These are phyloP conservation scores for Pleurotus djamor DNA, from an alignment of 768 basidiomycete genomes.

Conservation along the genomic window DNA sequence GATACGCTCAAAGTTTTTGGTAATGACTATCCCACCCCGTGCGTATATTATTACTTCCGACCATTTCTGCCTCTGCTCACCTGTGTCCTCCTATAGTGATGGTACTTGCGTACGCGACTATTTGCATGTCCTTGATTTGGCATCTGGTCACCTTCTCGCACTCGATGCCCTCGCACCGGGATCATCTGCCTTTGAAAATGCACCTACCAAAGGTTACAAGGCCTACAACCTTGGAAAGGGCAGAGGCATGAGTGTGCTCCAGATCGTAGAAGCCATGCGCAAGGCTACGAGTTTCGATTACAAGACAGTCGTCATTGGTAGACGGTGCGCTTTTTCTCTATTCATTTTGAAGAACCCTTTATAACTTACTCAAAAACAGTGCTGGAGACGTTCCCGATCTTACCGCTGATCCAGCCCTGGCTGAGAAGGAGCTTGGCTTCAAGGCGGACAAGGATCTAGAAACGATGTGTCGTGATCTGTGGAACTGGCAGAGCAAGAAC, in stretches of 20 bases:
- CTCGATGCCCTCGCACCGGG: slow-evolving; percentile 65
- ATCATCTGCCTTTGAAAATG: slow-evolving; percentile 58
- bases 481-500: slow-evolving; percentile 99
- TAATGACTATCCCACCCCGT: slow-evolving; percentile 95
- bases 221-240: slow-evolving; percentile 98
- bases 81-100: slow-evolving; percentile 47
- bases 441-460: slow-evolving; percentile 77
- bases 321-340: slow-evolving; percentile 59
- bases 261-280: slow-evolving; percentile 94
- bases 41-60: slow-evolving; percentile 18
- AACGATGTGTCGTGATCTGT: slow-evolving; percentile 94
- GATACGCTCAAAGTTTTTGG: slow-evolving; percentile 83
- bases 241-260: slow-evolving; percentile 85
- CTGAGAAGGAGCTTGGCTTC: slow-evolving; percentile 93
- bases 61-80: background rate
- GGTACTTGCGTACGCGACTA: slow-evolving; percentile 99
- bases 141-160: slow-evolving; percentile 90
- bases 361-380: slow-evolving; percentile 33
- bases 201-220: slow-evolving; percentile 65
- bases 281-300: slow-evolving; percentile 87
- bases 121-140: slow-evolving; percentile 90
- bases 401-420: slow-evolving; percentile 89
- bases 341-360: slow-evolving; percentile 3
- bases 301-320: slow-evolving; percentile 85
- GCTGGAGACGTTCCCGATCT: slow-evolving; percentile 95